Evolutionary conservation across 257 asterid genomes (phyloP), one percentile per base, ranked within the genome.

Genomic region (Verbascum thapsus): DNA sequence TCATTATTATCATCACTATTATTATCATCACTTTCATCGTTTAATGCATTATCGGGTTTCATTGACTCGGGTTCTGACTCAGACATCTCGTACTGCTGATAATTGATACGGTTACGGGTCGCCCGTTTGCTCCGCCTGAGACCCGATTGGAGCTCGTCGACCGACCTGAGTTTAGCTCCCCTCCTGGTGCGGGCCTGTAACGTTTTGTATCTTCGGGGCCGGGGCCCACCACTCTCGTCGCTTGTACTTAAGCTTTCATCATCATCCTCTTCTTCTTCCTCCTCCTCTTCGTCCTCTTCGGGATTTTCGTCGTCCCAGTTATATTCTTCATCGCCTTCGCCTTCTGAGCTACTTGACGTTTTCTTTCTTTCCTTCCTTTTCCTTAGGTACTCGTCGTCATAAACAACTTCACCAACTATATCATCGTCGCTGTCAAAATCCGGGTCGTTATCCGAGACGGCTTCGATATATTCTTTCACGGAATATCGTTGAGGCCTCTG

Each of bases 91-190:
- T 76, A 83, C 50, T 85, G 90, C 59, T 77, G 74, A 59, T 90
- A 94, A 69, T 90, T 72, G 10, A 90, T 83, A 19, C 80, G 91
- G 48, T 88, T 90, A 61, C 92, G 78, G 37, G 91, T 82, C 20
- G 96, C 84, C 81, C 99, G 78, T 53, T 87, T 85, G 63, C 99
- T 94, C 5, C 97, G 96, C 71, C 99, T 77, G 54, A 90, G 85
- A 58, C 97, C 96, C 3, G 81, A 68, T 42, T 84, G 94, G 32
- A 77, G 79, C 51, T 78, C 83, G 49, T 51, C 85, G 37, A 78
- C 96, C 0, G 88, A 76, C 76, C 95, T 84, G 75, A 76, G 59
- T 67, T 81, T 92, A 42, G 90, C 70, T 64, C 71, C 92, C 70
- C 96, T 80, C 70, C 96, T 78, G 20, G 92, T 81, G 16, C 95